phyloP scores from a whole-genome alignment of 2,329 filamentous ascomycete genomes.

The Sarocladiaceae sp. region DNA sequence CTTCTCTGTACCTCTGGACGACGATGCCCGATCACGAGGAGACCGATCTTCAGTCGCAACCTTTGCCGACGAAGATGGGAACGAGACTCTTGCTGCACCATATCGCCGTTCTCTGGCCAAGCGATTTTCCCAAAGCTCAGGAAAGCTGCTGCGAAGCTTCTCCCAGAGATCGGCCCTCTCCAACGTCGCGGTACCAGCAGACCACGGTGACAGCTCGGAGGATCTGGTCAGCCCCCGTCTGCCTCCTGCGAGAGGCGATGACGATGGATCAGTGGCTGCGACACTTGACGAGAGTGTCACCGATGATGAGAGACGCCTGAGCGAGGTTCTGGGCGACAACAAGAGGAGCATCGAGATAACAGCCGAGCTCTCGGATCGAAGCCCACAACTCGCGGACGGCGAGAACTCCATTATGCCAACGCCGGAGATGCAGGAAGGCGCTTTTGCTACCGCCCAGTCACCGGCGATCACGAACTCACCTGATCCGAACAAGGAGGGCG shows the following conservation, averaged over 20 bases:
- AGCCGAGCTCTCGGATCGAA: slow-evolving; percentile 25
- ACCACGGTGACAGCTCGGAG: slow-evolving; percentile 36
- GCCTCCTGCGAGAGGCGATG: slow-evolving; percentile 27
- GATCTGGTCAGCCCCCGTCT: slow-evolving; percentile 32
- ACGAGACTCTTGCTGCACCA: slow-evolving; percentile 17
- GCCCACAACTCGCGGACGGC: slow-evolving; percentile 3
- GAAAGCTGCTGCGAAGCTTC: slow-evolving; percentile 28
- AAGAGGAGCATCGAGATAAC: slow-evolving; percentile 32
- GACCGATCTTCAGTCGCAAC: slow-evolving; percentile 64
- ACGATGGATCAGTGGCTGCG: slow-evolving; percentile 48
- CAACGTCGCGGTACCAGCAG: slow-evolving; percentile 10
- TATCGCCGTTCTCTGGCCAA: slow-evolving; percentile 36
- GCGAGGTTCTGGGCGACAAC: slow-evolving; percentile 17
- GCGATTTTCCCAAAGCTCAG: slow-evolving; percentile 34
- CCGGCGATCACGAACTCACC: not conserved
- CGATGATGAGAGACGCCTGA: slow-evolving; percentile 30
- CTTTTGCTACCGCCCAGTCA: not conserved
- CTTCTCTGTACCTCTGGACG: slow-evolving; percentile 49
- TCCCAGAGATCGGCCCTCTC: slow-evolving; percentile 21
- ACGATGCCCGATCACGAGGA: slow-evolving; percentile 33
- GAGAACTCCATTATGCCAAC: too few relatives aligned
- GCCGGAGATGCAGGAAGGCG: slow-evolving; percentile 2
- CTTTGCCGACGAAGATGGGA: slow-evolving; percentile 51
- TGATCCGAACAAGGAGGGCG: slow-evolving; percentile 10
- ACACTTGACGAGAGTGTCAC: slow-evolving; percentile 49